phyloP scores from a whole-genome alignment of 2,329 filamentous ascomycete species.

The Polytolypa hystricis region DNA sequence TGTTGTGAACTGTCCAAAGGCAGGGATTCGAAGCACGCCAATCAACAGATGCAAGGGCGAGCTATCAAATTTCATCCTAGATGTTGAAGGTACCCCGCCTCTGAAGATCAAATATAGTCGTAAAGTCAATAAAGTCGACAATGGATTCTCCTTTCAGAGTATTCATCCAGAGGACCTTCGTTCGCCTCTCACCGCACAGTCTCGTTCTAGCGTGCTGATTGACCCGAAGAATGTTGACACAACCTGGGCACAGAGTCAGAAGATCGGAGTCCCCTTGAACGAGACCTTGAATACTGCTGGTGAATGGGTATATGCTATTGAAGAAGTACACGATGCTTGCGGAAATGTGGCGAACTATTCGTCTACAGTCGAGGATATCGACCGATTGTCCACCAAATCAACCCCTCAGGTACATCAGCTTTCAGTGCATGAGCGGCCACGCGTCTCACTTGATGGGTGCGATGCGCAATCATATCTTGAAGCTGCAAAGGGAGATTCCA shows the following conservation, averaged over 20 bases:
- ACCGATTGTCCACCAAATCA: constrained; percentile 46
- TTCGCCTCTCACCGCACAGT: constrained; percentile 60
- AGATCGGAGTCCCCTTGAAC: constrained; percentile 71
- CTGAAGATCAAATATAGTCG: constrained; percentile 88
- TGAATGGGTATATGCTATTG: constrained; percentile 78
- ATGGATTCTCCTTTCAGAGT: constrained; percentile 82
- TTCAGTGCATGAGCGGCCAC: constrained; percentile 75
- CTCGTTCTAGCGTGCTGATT: constrained; percentile 47
- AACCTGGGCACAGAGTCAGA: constrained; percentile 69
- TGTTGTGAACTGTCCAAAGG: constrained; percentile 76
- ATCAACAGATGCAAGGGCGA: constrained; percentile 72
- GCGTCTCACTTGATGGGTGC: constrained; percentile 59
- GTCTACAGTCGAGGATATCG: constrained; percentile 52
- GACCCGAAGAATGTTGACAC: constrained; percentile 40
- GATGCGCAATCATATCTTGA: constrained; percentile 71
- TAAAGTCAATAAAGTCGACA: constrained; percentile 70
- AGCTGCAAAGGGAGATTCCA: constrained; percentile 62
- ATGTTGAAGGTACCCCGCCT: constrained; percentile 80
- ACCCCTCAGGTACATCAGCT: constrained; percentile 65
- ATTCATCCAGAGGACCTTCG: constrained; percentile 79
- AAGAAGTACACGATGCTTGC: constrained; percentile 83
- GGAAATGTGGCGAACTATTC: constrained; percentile 74
- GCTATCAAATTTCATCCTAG: constrained; percentile 70
- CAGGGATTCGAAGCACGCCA: constrained; percentile 54
- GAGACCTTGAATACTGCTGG: constrained; percentile 74